Percentiles rank a stretch among this genome's conserved stretches.
These are phyloP conservation scores for Ophiocordyceps robertsii DNA, from an alignment of 2,329 filamentous ascomycete species.

Conservation along the genomic window DNA sequence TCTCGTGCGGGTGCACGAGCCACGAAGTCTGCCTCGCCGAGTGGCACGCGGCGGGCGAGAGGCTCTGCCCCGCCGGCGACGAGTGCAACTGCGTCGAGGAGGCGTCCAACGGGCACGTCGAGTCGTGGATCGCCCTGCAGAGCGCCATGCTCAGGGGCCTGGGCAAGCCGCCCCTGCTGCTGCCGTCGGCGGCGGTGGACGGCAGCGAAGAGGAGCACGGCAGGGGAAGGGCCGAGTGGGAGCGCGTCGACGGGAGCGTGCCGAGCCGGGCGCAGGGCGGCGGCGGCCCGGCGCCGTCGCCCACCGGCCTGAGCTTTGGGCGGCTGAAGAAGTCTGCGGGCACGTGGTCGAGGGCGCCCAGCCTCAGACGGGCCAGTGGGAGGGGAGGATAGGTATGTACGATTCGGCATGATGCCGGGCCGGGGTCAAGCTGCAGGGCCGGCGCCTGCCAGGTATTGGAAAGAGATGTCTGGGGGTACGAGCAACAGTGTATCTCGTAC, in stretches of 20 bases:
- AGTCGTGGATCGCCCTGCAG: slow-evolving; percentile 42
- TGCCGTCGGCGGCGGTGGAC: slow-evolving; percentile 14
- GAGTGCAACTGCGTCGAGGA: slow-evolving; percentile 49
- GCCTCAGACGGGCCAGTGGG: slow-evolving; percentile 19
- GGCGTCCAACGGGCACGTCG: slow-evolving; percentile 41
- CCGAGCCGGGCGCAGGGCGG: slow-evolving; percentile 9
- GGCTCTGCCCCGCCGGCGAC: slow-evolving; percentile 47
- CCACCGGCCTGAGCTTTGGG: slow-evolving; percentile 34
- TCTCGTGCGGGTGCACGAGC: slow-evolving; percentile 48
- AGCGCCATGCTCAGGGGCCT: slow-evolving; percentile 22
- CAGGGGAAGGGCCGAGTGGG: slow-evolving; percentile 10
- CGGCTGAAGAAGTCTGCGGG: slow-evolving; percentile 35
- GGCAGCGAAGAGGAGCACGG: slow-evolving; percentile 15
- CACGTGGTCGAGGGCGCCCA: slow-evolving; percentile 29
- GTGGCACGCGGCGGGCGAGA: slow-evolving; percentile 44
- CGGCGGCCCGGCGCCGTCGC: slow-evolving; percentile 14
- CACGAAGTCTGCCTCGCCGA: slow-evolving; percentile 46
- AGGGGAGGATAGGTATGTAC: slow-evolving; percentile 5
- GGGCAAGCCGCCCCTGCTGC: slow-evolving; percentile 11
- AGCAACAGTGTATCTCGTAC: no score
- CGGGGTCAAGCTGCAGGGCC: no score
- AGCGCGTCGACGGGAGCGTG: slow-evolving; percentile 11
- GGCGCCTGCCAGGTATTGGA: no score
- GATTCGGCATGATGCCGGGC: no score
- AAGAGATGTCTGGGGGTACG: no score